Evolutionary conservation across 495 filamentous ascomycete genomes (phyloP).

Genomic region (Cetradonia linearis): DNA sequence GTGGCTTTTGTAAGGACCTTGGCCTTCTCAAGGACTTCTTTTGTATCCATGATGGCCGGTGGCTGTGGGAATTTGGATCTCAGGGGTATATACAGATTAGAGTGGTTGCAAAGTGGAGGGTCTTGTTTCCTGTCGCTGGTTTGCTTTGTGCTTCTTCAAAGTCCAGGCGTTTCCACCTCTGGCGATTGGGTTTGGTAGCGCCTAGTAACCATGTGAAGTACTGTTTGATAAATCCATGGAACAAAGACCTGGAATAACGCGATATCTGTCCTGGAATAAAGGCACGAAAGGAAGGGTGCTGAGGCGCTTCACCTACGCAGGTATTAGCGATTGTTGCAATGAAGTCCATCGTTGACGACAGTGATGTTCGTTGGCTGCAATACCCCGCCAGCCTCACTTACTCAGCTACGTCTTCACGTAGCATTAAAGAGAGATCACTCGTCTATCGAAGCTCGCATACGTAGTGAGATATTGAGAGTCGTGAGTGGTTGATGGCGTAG

Average conservation of each 20-base stretch:
- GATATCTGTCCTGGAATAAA: background rate
- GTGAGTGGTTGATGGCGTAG: background rate
- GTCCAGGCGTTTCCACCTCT: background rate
- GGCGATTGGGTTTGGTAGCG: background rate
- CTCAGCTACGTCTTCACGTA: background rate
- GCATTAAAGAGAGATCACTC: background rate
- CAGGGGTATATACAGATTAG: background rate
- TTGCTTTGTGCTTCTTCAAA: background rate
- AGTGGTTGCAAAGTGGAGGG: background rate
- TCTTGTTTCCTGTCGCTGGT: background rate
- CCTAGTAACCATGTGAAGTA: background rate
- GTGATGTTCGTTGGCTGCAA: background rate
- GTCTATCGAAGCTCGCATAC: background rate
- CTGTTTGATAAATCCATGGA: too few species aligned
- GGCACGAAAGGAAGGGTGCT: background rate
- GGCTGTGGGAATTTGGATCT: background rate
- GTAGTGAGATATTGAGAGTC: background rate
- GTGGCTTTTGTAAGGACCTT: constrained; percentile 68
- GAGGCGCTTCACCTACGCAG: background rate
- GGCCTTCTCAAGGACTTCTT: constrained; percentile 63
- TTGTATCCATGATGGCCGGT: constrained; percentile 58
- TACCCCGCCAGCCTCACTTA: background rate
- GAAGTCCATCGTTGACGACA: background rate
- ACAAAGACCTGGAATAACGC: background rate
- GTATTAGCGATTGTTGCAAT: background rate